These are phyloP conservation scores for Kalmusia sp. DNA, from an alignment of 2,329 filamentous ascomycete genomes.

Conservation along the genomic window DNA sequence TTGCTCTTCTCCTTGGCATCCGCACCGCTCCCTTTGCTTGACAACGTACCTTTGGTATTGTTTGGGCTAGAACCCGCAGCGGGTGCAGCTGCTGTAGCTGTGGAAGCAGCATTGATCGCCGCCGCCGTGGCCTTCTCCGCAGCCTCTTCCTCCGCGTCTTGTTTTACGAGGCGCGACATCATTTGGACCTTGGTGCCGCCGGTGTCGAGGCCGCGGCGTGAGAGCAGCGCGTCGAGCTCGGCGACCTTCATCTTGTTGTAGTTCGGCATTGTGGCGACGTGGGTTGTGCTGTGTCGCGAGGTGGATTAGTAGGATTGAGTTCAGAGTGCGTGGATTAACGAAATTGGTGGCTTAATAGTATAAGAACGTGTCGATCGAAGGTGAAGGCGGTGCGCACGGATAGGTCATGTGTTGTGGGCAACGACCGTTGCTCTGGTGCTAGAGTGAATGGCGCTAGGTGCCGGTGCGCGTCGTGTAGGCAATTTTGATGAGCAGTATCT, in stretches of 20 bases:
- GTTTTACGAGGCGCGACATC: conserved; percentile 10
- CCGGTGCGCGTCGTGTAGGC: too few species aligned
- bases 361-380: too few species aligned
- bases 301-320: not conserved
- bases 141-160: conserved; percentile 1
- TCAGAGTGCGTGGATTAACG: not conserved
- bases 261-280: conserved; percentile 56
- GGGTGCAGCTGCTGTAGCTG: not conserved
- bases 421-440: too few species aligned
- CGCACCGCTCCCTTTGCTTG: not conserved
- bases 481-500: too few species aligned
- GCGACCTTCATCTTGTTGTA: conserved; percentile 76
- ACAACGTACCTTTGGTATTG: not conserved
- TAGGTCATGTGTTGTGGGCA: too few species aligned
- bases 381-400: too few species aligned
- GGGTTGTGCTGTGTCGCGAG: not conserved
- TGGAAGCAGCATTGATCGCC: not conserved
- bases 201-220: conserved; percentile 66
- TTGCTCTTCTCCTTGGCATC: not conserved
- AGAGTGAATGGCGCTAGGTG: too few species aligned
- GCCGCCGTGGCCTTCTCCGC: not conserved
- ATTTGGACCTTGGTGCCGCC: conserved; percentile 11
- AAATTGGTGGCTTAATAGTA: not conserved
- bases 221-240: conserved; percentile 77
- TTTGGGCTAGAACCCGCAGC: not conserved